These are phyloP conservation scores for Hypoxylon rubiginosum DNA, from an alignment of 2,329 filamentous ascomycete genomes.

Conservation along the genomic window DNA sequence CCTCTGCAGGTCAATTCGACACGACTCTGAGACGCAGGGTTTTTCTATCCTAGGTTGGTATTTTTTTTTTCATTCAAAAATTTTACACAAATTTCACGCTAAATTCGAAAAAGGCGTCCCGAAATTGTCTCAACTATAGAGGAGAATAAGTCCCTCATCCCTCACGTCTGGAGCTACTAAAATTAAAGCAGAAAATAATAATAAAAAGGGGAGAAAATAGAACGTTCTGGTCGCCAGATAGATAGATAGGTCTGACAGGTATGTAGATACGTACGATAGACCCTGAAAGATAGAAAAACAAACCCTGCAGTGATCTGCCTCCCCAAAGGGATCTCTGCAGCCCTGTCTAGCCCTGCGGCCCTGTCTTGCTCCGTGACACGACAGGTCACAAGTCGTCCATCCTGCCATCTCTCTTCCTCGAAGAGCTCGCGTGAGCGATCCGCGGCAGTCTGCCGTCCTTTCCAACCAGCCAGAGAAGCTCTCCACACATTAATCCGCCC, in stretches of 20 bases:
- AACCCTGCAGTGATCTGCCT: conserved; percentile 27
- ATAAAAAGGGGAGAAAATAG: not conserved
- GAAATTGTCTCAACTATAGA: conserved; percentile 26
- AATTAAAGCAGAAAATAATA: not conserved
- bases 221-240: conserved; percentile 4
- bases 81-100: conserved; percentile 15
- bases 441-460: not conserved
- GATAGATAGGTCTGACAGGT: not conserved
- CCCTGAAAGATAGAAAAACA: conserved; percentile 2
- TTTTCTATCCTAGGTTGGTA: conserved; percentile 1
- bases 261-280: not conserved
- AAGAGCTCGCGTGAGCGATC: not conserved
- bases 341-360: conserved; percentile 39
- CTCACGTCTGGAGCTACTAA: conserved; percentile 12
- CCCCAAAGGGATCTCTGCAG: conserved; percentile 32
- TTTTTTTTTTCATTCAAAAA: conserved; percentile 14
- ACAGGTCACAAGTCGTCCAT: conserved; percentile 5
- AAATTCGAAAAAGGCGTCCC: conserved; percentile 6
- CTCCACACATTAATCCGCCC: not conserved
- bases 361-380: conserved; percentile 26
- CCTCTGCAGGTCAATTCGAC: not conserved
- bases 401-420: not conserved
- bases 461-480: not conserved
- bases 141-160: conserved; percentile 33
- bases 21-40: not conserved